Conservation (phyloP, 2,329 filamentous ascomycete species). For the Colletotrichum godetiae region DNA sequence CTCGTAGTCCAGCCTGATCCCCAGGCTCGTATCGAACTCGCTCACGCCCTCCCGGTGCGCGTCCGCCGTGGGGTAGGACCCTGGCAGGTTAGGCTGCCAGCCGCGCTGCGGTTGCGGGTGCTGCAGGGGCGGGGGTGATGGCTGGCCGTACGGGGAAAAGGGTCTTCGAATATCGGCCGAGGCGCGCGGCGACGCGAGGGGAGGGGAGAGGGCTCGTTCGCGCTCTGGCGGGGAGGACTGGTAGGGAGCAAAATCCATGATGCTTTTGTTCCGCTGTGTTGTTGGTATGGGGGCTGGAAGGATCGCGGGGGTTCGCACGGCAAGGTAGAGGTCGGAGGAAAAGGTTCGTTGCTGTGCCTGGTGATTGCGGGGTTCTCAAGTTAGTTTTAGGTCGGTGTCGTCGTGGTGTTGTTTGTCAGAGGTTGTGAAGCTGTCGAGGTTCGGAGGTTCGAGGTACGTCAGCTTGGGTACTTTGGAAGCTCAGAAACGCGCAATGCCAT, state of each 20-base stretch:
- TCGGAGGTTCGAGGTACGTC: slow-evolving; percentile 19
- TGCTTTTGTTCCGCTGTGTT: slow-evolving; percentile 34
- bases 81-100: slow-evolving; percentile 54
- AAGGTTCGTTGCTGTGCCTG: background rate
- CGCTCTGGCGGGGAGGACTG: slow-evolving; percentile 92
- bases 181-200: slow-evolving; percentile 64
- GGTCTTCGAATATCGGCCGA: slow-evolving; percentile 67
- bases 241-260: slow-evolving; percentile 96
- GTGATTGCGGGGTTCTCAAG: background rate
- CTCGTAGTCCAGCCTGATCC: slow-evolving; percentile 88
- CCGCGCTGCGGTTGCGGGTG: slow-evolving; percentile 69
- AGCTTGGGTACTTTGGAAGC: slow-evolving; percentile 21
- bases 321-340: background rate
- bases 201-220: slow-evolving; percentile 82
- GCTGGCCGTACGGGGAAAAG: slow-evolving; percentile 59
- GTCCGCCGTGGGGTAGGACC: slow-evolving; percentile 50
- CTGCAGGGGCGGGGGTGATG: slow-evolving; percentile 58
- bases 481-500: slow-evolving; percentile 30
- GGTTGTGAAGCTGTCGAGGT: background rate
- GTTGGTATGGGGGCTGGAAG: background rate
- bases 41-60: slow-evolving; percentile 70
- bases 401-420: background rate
- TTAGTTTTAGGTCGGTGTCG: background rate
- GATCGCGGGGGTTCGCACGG: background rate
- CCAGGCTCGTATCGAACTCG: slow-evolving; percentile 92